Percentiles rank a stretch among this genome's conserved stretches.
These are phyloP conservation scores for Penicillium goetzii DNA, from an alignment of 495 filamentous ascomycete genomes.

Conservation along the genomic window DNA sequence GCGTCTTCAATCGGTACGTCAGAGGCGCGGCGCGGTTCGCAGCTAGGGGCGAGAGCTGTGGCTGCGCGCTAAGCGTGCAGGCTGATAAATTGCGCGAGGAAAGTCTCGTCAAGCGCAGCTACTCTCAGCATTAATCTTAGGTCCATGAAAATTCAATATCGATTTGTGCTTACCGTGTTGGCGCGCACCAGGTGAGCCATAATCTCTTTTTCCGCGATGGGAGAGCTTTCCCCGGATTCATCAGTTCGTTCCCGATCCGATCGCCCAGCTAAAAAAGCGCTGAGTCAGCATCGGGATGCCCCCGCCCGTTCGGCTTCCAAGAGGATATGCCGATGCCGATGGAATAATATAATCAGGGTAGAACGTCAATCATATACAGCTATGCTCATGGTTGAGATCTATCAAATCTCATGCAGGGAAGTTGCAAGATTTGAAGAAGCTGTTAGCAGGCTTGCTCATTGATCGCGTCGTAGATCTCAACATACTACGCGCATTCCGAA, in stretches of 20 bases:
- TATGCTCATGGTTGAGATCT: neutral
- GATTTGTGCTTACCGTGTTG: neutral
- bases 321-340: neutral
- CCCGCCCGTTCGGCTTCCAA: neutral
- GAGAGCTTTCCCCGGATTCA: conserved; percentile 22
- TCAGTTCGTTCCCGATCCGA: neutral
- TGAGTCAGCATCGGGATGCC: conserved; percentile 8
- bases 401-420: neutral
- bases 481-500: neutral
- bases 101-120: conserved; percentile 3
- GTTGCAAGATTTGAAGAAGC: neutral
- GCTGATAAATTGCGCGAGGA: neutral
- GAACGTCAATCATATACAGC: too few relatives aligned
- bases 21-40: neutral
- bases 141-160: neutral
- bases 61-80: neutral
- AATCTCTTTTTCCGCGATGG: conserved; percentile 7
- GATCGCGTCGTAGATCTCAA: neutral
- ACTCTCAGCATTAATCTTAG: neutral
- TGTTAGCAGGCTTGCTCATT: neutral
- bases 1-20: neutral
- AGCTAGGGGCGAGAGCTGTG: neutral
- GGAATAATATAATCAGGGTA: neutral
- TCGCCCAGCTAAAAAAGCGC: neutral
- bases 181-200: conserved; percentile 15